A percentile compares a stretch with the other conserved stretches of the same genome.
These are phyloP conservation scores for Colletotrichum destructivum DNA, from an alignment of 2,329 filamentous ascomycete genomes.

Conservation along the genomic window DNA sequence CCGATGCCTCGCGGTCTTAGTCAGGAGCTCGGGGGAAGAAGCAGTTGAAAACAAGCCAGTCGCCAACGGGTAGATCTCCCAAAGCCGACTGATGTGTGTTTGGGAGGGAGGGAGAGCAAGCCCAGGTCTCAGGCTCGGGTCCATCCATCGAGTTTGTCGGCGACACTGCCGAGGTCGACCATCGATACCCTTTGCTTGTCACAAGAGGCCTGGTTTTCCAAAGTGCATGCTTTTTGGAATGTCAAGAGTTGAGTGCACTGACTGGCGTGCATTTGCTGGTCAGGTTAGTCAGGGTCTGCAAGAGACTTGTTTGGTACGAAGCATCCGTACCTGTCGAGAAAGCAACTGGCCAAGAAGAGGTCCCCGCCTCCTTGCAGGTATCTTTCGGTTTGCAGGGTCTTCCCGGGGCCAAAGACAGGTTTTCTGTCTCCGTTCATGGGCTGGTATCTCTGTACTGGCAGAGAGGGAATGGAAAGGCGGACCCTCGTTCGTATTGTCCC, in stretches of 20 bases:
- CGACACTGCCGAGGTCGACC: neutral
- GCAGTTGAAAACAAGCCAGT: conserved; percentile 25
- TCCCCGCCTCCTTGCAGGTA: conserved; percentile 18
- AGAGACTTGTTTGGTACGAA: too few species aligned
- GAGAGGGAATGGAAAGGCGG: conserved; percentile 27
- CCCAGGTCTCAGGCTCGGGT: conserved; percentile 16
- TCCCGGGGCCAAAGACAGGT: conserved; percentile 34
- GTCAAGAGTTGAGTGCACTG: conserved; percentile 1
- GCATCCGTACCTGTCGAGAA: neutral
- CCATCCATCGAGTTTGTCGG: conserved; percentile 24
- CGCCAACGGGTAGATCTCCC: conserved; percentile 33
- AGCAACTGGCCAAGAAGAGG: neutral
- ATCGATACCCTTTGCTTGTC: neutral
- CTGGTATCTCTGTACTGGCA: conserved; percentile 22
- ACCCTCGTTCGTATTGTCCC: conserved; percentile 41
- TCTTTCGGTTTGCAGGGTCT: conserved; percentile 29
- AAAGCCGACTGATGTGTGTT: conserved; percentile 29
- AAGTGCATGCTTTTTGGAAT: conserved; percentile 13
- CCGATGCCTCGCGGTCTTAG: conserved; percentile 26
- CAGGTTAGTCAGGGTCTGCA: too few species aligned
- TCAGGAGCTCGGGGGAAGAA: conserved; percentile 27
- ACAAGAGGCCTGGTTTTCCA: conserved; percentile 2
- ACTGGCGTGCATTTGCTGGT: conserved; percentile 2
- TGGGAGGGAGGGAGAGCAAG: neutral
- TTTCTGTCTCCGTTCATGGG: conserved; percentile 33